Evolutionary conservation across 2,329 filamentous ascomycete genomes (phyloP).

Genomic region (Paracamarosporium sp.): DNA sequence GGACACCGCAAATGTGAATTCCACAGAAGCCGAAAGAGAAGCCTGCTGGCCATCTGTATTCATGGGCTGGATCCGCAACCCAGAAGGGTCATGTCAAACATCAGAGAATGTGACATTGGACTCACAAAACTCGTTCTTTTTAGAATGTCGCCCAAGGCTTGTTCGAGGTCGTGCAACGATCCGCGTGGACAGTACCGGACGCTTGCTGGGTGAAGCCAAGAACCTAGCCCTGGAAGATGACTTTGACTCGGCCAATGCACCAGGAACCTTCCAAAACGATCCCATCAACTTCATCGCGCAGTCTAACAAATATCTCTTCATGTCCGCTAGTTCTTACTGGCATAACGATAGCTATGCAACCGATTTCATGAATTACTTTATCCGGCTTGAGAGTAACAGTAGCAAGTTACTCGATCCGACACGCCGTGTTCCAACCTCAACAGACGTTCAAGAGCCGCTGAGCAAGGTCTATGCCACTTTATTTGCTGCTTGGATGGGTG

Average conservation of each 20-base stretch:
- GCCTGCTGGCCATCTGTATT: constrained; percentile 29
- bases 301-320: constrained; percentile 29
- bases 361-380: constrained; percentile 59
- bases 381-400: constrained; percentile 38
- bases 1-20: constrained; percentile 12
- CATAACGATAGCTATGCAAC: constrained; percentile 56
- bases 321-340: constrained; percentile 35
- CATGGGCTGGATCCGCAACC: constrained; percentile 36
- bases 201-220: constrained; percentile 23
- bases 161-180: constrained; percentile 40
- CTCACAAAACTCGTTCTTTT: constrained; percentile 28
- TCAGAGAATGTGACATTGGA: constrained; percentile 1
- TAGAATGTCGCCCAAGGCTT: constrained; percentile 48
- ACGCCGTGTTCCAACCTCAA: constrained; percentile 39
- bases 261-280: constrained; percentile 29
- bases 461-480: constrained; percentile 43
- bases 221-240: not conserved
- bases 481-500: constrained; percentile 53
- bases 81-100: constrained; percentile 17
- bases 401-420: constrained; percentile 45
- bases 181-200: constrained; percentile 39
- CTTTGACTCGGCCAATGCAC: not conserved
- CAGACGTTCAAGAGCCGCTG: constrained; percentile 28
- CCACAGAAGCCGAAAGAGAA: constrained; percentile 22
- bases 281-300: constrained; percentile 31